Evolutionary conservation across 2,329 filamentous ascomycete species (phyloP).

Genomic region (Trichothecium roseum): DNA sequence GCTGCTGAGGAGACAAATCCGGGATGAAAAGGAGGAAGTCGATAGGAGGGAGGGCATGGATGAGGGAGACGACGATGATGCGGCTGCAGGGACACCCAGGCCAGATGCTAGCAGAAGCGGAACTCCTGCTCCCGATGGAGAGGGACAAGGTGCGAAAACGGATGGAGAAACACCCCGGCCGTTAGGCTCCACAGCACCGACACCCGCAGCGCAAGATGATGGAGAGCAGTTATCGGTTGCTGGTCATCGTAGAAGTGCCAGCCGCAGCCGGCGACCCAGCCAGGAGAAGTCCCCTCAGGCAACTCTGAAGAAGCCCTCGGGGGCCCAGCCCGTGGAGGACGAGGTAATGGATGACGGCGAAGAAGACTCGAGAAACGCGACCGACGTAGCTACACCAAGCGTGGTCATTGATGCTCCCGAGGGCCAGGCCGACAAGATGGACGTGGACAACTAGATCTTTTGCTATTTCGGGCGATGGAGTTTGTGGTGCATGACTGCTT

Average conservation of each 20-base stretch:
- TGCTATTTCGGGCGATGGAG: no score
- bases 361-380: slow-evolving; percentile 12
- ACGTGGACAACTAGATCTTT: slow-evolving; percentile 37
- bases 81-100: slow-evolving; percentile 10
- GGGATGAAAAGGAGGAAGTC: slow-evolving; percentile 91
- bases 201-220: neutral
- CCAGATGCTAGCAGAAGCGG: slow-evolving; percentile 15
- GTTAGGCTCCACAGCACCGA: slow-evolving; percentile 10
- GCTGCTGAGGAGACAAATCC: slow-evolving; percentile 72
- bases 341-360: slow-evolving; percentile 44
- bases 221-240: no score
- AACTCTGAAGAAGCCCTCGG: no score
- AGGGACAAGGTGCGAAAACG: slow-evolving; percentile 18
- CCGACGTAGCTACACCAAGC: slow-evolving; percentile 30
- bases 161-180: slow-evolving; percentile 12
- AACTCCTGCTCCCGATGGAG: slow-evolving; percentile 15
- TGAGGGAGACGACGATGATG: slow-evolving; percentile 38
- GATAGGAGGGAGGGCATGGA: slow-evolving; percentile 78
- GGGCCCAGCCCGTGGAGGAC: slow-evolving; percentile 26
- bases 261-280: slow-evolving; percentile 6
- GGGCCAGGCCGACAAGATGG: slow-evolving; percentile 51
- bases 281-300: slow-evolving; percentile 9
- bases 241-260: no score
- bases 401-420: slow-evolving; percentile 40
- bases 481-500: no score